Evolutionary conservation across 306 rosid genomes (phyloP).

Genomic region (Acmispon strigosus): DNA sequence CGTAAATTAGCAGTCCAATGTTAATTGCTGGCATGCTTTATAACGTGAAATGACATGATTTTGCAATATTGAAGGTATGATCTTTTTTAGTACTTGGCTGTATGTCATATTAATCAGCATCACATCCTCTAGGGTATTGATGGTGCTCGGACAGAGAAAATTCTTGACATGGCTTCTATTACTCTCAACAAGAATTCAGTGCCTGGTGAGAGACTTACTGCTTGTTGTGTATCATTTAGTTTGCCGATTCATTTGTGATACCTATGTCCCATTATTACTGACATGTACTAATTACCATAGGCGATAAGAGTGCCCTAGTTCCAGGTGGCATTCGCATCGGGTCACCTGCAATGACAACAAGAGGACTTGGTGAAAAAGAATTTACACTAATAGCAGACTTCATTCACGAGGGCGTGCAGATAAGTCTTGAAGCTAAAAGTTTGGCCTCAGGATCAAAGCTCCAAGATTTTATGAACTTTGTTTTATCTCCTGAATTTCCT

Average conservation of each 20-base stretch:
- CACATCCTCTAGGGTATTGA: constrained; percentile 58
- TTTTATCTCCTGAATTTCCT: constrained; percentile 57
- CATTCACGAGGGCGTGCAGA: constrained; percentile 81
- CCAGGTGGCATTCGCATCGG: constrained; percentile 98
- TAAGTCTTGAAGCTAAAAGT: constrained; percentile 59
- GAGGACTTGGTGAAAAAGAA: constrained; percentile 79
- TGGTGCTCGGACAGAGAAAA: constrained; percentile 95
- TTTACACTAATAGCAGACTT: constrained; percentile 61
- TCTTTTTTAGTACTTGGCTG: background rate
- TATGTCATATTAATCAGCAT: constrained; percentile 17
- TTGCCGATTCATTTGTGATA: background rate
- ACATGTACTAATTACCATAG: constrained; percentile 28
- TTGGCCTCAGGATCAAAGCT: constrained; percentile 67
- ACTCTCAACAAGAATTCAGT: constrained; percentile 95
- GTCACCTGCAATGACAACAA: constrained; percentile 93
- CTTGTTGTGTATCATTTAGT: background rate
- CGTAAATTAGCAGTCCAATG: background rate
- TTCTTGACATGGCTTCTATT: constrained; percentile 85
- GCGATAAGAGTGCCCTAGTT: constrained; percentile 85
- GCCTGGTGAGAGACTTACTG: constrained; percentile 50
- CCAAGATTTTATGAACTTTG: constrained; percentile 70
- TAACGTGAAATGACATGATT: background rate
- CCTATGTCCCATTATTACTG: constrained; percentile 1
- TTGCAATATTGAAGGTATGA: background rate
- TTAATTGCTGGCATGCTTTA: constrained; percentile 1